Conservation (phyloP, 2,329 filamentous ascomycete genomes). For the Fusarium zealandicum region DNA sequence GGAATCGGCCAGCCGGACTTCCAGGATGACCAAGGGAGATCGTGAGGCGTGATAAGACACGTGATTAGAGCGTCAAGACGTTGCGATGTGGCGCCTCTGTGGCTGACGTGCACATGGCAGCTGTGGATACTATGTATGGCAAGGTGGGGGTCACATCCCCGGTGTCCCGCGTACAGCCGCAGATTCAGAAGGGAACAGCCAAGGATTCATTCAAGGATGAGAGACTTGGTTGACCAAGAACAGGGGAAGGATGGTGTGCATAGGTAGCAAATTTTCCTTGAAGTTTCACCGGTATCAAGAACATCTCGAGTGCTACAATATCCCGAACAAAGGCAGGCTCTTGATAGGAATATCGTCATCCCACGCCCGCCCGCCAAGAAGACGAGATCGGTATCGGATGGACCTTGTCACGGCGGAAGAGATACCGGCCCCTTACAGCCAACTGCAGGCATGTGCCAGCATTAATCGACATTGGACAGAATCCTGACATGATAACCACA, state of each 20-base stretch:
- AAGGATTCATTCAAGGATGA: neutral
- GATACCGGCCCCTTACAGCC: constrained; percentile 19
- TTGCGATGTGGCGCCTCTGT: constrained; percentile 1
- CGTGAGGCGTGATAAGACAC: constrained; percentile 11
- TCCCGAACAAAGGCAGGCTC: too few relatives aligned
- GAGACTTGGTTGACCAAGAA: neutral
- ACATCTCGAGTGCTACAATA: too few relatives aligned
- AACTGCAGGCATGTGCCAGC: constrained; percentile 11
- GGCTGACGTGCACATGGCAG: constrained; percentile 10
- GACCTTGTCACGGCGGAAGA: constrained; percentile 21
- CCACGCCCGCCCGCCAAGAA: constrained; percentile 26
- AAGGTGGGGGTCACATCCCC: constrained; percentile 32
- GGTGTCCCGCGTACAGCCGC: constrained; percentile 35
- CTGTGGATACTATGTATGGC: neutral
- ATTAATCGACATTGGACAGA: neutral
- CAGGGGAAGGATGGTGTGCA: neutral
- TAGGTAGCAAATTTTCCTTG: neutral
- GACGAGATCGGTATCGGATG: constrained; percentile 25
- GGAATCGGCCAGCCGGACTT: constrained; percentile 27
- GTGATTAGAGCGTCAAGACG: constrained; percentile 6
- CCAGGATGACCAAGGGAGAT: constrained; percentile 7
- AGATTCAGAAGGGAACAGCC: constrained; percentile 36
- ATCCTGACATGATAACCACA: constrained; percentile 6
- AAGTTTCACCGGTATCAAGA: neutral
- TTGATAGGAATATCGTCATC: constrained; percentile 28